phyloP scores from a whole-genome alignment of 2,329 filamentous ascomycete species.

The Anthostomella pinea region DNA sequence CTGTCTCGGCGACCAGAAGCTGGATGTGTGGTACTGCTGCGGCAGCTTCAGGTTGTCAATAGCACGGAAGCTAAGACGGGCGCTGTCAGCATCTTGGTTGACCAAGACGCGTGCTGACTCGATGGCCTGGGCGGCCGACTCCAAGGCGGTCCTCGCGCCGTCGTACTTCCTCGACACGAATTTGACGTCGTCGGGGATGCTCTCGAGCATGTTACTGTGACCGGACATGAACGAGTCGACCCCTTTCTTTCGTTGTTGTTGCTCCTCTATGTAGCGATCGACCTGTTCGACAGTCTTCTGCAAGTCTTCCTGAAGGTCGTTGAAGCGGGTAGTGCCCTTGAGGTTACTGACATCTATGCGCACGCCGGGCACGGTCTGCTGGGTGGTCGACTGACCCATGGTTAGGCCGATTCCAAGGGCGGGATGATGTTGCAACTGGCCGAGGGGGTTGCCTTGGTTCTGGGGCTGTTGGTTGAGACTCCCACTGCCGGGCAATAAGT shows the following conservation, averaged over 20 bases:
- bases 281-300: slow-evolving; percentile 75
- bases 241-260: slow-evolving; percentile 75
- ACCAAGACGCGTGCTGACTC: slow-evolving; percentile 40
- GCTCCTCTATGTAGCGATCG: slow-evolving; percentile 75
- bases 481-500: slow-evolving; percentile 14
- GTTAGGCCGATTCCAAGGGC: slow-evolving; percentile 34
- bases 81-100: slow-evolving; percentile 40
- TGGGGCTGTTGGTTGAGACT: slow-evolving; percentile 20
- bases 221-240: slow-evolving; percentile 66
- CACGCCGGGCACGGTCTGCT: slow-evolving; percentile 64
- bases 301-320: slow-evolving; percentile 79
- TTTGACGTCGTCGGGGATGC: slow-evolving; percentile 43
- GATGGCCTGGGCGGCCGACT: slow-evolving; percentile 40
- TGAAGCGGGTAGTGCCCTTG: slow-evolving; percentile 84
- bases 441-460: slow-evolving; percentile 15
- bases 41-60: slow-evolving; percentile 47
- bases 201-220: slow-evolving; percentile 52
- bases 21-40: slow-evolving; percentile 47
- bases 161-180: slow-evolving; percentile 45
- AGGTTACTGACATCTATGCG: slow-evolving; percentile 77
- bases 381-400: slow-evolving; percentile 49
- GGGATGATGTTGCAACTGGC: slow-evolving; percentile 24
- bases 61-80: slow-evolving; percentile 43
- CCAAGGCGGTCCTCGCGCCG: slow-evolving; percentile 40
- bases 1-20: slow-evolving; percentile 40